Conservation (phyloP, 176 grass and related monocot species). For the Oryza rufipogon region DNA sequence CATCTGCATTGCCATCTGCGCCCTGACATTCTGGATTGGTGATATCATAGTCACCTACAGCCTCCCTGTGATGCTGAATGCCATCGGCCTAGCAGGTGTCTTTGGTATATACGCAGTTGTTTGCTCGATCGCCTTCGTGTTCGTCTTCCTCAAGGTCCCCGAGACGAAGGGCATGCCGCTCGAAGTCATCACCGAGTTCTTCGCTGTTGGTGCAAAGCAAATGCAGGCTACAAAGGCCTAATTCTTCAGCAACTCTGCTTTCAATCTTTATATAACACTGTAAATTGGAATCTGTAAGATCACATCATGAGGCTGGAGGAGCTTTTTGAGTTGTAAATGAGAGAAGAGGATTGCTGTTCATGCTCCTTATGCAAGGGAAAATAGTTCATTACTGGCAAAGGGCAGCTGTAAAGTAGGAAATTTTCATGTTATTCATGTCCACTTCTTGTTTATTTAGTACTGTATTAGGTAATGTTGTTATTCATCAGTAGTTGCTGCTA, state of each 20-base stretch:
- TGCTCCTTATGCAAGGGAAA: not conserved
- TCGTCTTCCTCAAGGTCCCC: slow-evolving; percentile 84
- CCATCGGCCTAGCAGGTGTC: slow-evolving; percentile 83
- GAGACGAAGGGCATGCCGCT: slow-evolving; percentile 96
- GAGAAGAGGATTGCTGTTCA: slow-evolving; percentile 4
- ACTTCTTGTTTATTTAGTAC: slow-evolving; percentile 23
- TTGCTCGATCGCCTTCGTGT: slow-evolving; percentile 65
- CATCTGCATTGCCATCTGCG: slow-evolving; percentile 84
- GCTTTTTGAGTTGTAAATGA: slow-evolving; percentile 26
- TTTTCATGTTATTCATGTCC: not conserved
- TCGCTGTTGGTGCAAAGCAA: slow-evolving; percentile 64
- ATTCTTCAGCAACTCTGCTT: slow-evolving; percentile 28
- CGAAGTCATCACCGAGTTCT: slow-evolving; percentile 90
- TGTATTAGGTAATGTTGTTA: slow-evolving; percentile 28
- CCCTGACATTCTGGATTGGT: slow-evolving; percentile 75
- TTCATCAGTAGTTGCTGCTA: slow-evolving; percentile 30
- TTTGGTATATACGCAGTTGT: slow-evolving; percentile 81
- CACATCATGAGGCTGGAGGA: not conserved
- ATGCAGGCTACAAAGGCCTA: slow-evolving; percentile 41
- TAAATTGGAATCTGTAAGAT: slow-evolving; percentile 23
- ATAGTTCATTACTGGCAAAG: slow-evolving; percentile 25
- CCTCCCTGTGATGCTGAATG: slow-evolving; percentile 78
- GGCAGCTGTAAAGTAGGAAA: slow-evolving; percentile 32
- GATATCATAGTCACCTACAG: slow-evolving; percentile 85
- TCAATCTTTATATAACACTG: not conserved